A percentile compares a stretch with the other conserved stretches of the same genome.
phyloP scores from a whole-genome alignment of 208 protist genomes.

The Trypanosoma rangeli region DNA sequence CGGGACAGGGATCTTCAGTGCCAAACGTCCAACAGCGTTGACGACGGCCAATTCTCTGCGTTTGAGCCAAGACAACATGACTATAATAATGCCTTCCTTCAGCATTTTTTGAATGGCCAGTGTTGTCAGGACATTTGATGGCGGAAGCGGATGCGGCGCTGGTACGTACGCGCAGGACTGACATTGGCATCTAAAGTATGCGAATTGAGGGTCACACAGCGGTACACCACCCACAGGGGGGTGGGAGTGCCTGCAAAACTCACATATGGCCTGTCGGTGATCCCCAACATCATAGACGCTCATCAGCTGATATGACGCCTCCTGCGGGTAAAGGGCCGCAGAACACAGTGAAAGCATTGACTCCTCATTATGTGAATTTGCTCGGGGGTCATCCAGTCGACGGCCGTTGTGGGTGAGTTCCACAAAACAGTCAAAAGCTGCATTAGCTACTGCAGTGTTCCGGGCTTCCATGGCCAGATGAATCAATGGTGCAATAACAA shows the following conservation, averaged over 20 bases:
- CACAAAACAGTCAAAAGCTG: slow-evolving; percentile 64
- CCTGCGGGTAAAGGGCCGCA: slow-evolving; percentile 26
- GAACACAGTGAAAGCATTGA: slow-evolving; percentile 27
- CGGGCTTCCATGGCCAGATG: slow-evolving; percentile 31
- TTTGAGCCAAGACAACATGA: slow-evolving; percentile 33
- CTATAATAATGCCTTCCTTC: slow-evolving; percentile 24
- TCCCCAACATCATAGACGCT: slow-evolving; percentile 37
- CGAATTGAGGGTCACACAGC: slow-evolving; percentile 38
- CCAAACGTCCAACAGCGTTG: slow-evolving; percentile 66
- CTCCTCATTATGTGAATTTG: slow-evolving; percentile 3
- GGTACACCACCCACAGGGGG: slow-evolving; percentile 31
- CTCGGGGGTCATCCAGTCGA: slow-evolving; percentile 11
- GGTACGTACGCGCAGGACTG: slow-evolving; percentile 8
- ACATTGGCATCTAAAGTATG: slow-evolving; percentile 73
- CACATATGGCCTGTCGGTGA: slow-evolving; percentile 43
- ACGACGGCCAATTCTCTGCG: slow-evolving; percentile 33
- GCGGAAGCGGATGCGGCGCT: slow-evolving; percentile 1
- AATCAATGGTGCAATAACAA: slow-evolving; percentile 45
- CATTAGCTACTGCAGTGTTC: slow-evolving; percentile 51
- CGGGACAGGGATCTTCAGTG: slow-evolving; percentile 45
- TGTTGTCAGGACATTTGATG: slow-evolving; percentile 41
- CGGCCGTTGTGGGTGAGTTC: slow-evolving; percentile 71
- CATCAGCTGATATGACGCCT: slow-evolving; percentile 54
- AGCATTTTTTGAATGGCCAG: slow-evolving; percentile 38
- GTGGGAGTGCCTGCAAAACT: slow-evolving; percentile 53